These are phyloP conservation scores for Aspergillus quadricinctus DNA, from an alignment of 2,329 filamentous ascomycete genomes.

Conservation along the genomic window DNA sequence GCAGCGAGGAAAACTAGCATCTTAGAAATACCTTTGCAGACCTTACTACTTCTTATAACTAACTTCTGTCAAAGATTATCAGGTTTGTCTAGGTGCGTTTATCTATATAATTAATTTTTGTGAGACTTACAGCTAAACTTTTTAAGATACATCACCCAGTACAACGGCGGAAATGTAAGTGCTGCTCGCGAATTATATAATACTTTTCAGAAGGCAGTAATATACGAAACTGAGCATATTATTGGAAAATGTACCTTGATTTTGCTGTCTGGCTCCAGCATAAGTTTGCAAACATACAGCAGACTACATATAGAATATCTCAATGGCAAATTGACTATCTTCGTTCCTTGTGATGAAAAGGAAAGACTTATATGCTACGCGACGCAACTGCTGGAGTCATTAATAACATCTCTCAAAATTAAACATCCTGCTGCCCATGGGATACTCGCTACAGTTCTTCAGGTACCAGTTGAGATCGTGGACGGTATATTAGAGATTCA, in stretches of 20 bases:
- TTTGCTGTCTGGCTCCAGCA: not conserved
- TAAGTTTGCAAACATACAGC: not conserved
- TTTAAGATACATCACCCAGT: too few species aligned
- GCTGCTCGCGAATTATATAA: not conserved
- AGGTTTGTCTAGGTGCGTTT: not conserved
- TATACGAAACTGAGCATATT: not conserved
- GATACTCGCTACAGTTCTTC: slow-evolving; percentile 2
- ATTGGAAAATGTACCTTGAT: not conserved
- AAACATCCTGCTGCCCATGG: not conserved
- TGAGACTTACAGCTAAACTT: too few species aligned
- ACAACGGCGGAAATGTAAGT: too few species aligned
- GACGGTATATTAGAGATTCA: not conserved
- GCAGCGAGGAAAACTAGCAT: not conserved
- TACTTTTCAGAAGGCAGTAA: not conserved
- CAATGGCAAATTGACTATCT: not conserved
- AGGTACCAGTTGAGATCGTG: not conserved
- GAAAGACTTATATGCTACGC: slow-evolving; percentile 4
- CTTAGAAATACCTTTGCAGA: not conserved
- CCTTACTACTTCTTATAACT: not conserved
- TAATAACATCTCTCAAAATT: not conserved
- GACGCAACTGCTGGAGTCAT: slow-evolving; percentile 1
- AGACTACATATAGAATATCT: not conserved
- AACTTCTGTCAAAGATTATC: not conserved
- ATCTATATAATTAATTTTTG: too few species aligned
- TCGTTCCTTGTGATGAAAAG: not conserved